Conservation (phyloP, 768 basidiomycete genomes). For the Kwoniella heveanensis region DNA sequence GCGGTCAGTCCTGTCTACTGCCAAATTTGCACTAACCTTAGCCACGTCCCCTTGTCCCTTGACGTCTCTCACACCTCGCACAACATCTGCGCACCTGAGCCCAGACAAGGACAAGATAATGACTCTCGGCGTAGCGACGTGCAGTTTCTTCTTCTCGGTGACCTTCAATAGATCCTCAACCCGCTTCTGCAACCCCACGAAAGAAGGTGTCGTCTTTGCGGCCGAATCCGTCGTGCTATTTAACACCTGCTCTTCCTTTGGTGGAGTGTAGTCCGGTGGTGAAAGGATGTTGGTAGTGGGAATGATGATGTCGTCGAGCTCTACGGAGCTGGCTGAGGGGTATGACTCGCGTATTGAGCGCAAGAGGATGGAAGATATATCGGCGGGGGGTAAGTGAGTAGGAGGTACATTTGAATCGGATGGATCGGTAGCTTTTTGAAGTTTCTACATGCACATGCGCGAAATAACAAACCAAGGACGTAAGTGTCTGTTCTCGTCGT, state of each 20-base stretch:
- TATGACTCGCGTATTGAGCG: conserved; percentile 62
- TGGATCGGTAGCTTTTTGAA: conserved; percentile 10
- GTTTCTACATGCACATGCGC: conserved; percentile 5
- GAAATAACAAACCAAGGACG: not conserved
- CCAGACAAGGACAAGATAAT: conserved; percentile 86
- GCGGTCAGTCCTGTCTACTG: not conserved
- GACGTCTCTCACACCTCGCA: conserved; percentile 57
- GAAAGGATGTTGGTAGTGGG: conserved; percentile 54
- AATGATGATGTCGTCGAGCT: conserved; percentile 76
- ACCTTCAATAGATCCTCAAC: conserved; percentile 66
- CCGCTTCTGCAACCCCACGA: conserved; percentile 61
- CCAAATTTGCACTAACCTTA: conserved; percentile 59
- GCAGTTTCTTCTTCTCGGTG: conserved; percentile 62
- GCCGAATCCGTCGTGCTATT: not conserved
- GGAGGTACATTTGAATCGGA: conserved; percentile 12
- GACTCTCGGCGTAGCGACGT: conserved; percentile 79
- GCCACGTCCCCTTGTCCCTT: conserved; percentile 84
- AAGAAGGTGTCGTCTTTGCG: conserved; percentile 4
- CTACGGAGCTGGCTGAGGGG: conserved; percentile 70
- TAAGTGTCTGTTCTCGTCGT: no score
- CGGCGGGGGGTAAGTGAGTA: conserved; percentile 30
- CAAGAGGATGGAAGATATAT: conserved; percentile 32
- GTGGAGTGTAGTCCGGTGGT: conserved; percentile 40
- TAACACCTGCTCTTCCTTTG: conserved; percentile 1
- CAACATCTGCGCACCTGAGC: conserved; percentile 84